Base-by-base conservation (phyloP, 176 grass and related monocot genomes). In the Saccharum spontaneum region DNA sequence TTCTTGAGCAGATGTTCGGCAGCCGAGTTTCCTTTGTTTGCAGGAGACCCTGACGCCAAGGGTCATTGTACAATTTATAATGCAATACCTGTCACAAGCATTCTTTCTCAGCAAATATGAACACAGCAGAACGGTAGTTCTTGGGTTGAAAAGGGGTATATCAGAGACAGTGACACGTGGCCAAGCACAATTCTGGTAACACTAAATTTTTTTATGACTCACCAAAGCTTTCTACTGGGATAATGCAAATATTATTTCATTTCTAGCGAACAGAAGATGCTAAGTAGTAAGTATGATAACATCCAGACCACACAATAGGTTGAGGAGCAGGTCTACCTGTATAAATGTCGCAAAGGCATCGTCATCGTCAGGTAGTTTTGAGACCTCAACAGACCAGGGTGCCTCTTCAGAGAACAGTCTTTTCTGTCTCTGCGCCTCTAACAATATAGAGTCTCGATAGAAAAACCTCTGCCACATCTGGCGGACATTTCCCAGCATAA, bases 51-150 rank as follows among this genome's bases (percentile, higher is more conserved):
- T 85, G 84, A 82, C 97, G 92, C 93, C 93, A 99, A 76, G 91
- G 90, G 75, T 99, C 97, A 76, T 96, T 99, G 86, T 99, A 92
- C 65, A 98, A 86, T 81, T 98, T 96, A 68, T 96, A 96, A 88
- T 99, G 93, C 87, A 99, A 85, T 60, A 92, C 88, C 91, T 94
- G 84, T 41, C 46, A 49, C n/a, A 78, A 88, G 5, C 28, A 80
- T 84, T 73, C 48, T n/a, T 84, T 48, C 48, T 87, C 49, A 76
- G 85, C 1, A 80, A 79, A 84, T 24, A 49, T 34, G 11, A 52
- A 41, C 9, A 34, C 8, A 11, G 55, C 17, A 40, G 28, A 44
- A 49, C 3, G 0, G 36, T 23, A 61, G 31, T 18, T 84, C 34
- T 71, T 34, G 37, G 76, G 78, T 16, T 85, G 52, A 57, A 64